Conservation (phyloP, 805 yeast species). For the Ogataea nonfermentans region DNA sequence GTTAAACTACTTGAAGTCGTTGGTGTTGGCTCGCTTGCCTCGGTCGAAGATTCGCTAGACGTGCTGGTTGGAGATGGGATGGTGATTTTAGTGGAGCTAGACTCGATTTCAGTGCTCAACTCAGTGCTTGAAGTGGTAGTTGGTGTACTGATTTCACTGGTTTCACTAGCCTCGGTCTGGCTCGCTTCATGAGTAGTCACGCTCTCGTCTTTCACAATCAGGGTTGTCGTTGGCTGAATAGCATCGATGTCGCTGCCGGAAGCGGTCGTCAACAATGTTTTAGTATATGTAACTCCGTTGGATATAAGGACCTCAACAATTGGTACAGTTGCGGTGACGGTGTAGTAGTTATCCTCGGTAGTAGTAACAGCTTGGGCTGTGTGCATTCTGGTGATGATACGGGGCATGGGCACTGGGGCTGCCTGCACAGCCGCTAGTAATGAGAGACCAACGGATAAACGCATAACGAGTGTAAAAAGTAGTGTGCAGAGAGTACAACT, state of each 20-base stretch:
- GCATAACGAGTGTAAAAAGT: slow-evolving; percentile 8
- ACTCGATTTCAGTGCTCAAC: slow-evolving; percentile 7
- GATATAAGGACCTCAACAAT: slow-evolving; percentile 52
- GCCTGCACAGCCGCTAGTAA: slow-evolving; percentile 15
- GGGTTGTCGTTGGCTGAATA: slow-evolving; percentile 20
- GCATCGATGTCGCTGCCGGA: slow-evolving; percentile 25
- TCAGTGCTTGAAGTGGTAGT: slow-evolving; percentile 9
- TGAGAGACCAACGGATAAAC: slow-evolving; percentile 11
- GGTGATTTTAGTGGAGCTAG: slow-evolving; percentile 20
- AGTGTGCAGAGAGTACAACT: slow-evolving; percentile 4
- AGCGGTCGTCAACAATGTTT: slow-evolving; percentile 41
- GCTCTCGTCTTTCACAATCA: slow-evolving; percentile 14
- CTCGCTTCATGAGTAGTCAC: slow-evolving; percentile 7
- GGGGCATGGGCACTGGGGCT: slow-evolving; percentile 21
- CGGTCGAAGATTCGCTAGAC: slow-evolving; percentile 16
- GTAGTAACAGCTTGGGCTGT: slow-evolving; percentile 36
- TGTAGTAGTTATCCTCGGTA: slow-evolving; percentile 33
- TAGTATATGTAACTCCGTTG: slow-evolving; percentile 50
- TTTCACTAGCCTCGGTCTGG: slow-evolving; percentile 5
- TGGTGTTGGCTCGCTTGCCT: slow-evolving; percentile 13
- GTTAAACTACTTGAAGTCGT: slow-evolving; percentile 12
- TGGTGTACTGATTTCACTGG: slow-evolving; percentile 10
- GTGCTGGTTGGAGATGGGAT: slow-evolving; percentile 21
- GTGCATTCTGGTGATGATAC: slow-evolving; percentile 29
- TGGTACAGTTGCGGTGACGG: slow-evolving; percentile 50